Percentiles rank a stretch among this genome's conserved stretches.
Evolutionary conservation across 371 early-diverging fungal genomes (phyloP).

Genomic region (Rhizomucor miehei): DNA sequence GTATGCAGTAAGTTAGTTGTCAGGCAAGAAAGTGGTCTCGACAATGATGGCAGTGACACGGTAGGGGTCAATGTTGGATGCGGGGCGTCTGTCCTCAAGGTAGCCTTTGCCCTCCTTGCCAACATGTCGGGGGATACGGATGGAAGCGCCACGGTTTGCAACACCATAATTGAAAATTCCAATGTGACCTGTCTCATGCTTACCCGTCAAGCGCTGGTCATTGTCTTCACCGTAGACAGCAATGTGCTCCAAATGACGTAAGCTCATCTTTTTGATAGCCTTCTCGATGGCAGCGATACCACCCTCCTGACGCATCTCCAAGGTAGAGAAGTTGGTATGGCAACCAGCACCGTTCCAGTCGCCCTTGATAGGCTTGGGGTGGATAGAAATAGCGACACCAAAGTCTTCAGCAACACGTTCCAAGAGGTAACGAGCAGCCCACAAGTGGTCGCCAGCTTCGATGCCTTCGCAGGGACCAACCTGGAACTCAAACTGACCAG

Average conservation of each 20-base stretch:
- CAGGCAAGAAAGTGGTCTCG: constrained; percentile 41
- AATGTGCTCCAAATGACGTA: constrained; percentile 56
- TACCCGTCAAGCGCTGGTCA: constrained; percentile 59
- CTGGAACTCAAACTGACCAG: constrained; percentile 54
- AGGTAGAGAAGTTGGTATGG: constrained; percentile 52
- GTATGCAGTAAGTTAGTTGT: constrained; percentile 6
- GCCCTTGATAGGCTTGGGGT: constrained; percentile 56
- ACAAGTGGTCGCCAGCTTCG: constrained; percentile 45
- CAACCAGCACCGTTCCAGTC: constrained; percentile 57
- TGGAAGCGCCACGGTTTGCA: constrained; percentile 66
- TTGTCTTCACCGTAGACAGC: constrained; percentile 67
- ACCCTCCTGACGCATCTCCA: constrained; percentile 45
- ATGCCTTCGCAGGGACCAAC: constrained; percentile 57
- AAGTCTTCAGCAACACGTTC: constrained; percentile 57
- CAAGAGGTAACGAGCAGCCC: constrained; percentile 49
- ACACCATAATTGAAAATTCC: constrained; percentile 58
- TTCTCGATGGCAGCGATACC: constrained; percentile 50
- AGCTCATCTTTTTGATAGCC: constrained; percentile 48
- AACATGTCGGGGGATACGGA: constrained; percentile 64
- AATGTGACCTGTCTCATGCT: constrained; percentile 62
- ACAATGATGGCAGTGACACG: constrained; percentile 57
- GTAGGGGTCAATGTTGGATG: constrained; percentile 67
- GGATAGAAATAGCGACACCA: constrained; percentile 45
- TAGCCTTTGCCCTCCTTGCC: constrained; percentile 61
- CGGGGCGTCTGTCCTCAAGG: constrained; percentile 62